These are phyloP conservation scores for Saturnispora serradocipensis DNA, from an alignment of 805 yeast genomes.

Conservation along the genomic window DNA sequence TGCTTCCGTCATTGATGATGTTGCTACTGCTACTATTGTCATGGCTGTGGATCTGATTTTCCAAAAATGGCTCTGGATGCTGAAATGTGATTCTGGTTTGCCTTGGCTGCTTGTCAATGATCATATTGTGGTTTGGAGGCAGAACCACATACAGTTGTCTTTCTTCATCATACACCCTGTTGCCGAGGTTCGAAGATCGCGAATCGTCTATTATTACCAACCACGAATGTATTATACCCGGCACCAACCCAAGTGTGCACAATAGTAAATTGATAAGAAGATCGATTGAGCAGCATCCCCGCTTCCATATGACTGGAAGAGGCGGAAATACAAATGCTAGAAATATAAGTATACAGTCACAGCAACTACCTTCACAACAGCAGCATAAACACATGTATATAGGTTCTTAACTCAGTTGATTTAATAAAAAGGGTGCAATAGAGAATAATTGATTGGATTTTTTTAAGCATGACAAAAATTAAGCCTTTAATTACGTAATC, in stretches of 20 bases:
- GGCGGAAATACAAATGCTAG: slow-evolving; percentile 72
- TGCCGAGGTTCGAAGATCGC: slow-evolving; percentile 4
- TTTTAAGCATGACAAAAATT: background rate
- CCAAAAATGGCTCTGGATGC: slow-evolving; percentile 28
- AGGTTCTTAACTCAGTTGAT: background rate
- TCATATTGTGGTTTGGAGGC: slow-evolving; percentile 14
- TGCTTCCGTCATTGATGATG: slow-evolving; percentile 12
- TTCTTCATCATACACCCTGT: slow-evolving; percentile 19
- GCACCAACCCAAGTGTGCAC: slow-evolving; percentile 55
- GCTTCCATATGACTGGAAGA: slow-evolving; percentile 62
- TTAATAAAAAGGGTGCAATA: background rate
- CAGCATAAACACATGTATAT: slow-evolving; percentile 19
- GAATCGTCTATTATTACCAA: slow-evolving; percentile 56
- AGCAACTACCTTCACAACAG: slow-evolving; percentile 28
- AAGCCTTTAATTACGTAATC: background rate
- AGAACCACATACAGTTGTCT: slow-evolving; percentile 22
- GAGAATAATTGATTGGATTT: background rate
- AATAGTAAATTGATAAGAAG: slow-evolving; percentile 55
- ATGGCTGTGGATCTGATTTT: slow-evolving; percentile 4
- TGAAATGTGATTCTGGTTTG: slow-evolving; percentile 19
- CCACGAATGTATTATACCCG: slow-evolving; percentile 62
- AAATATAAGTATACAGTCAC: slow-evolving; percentile 60
- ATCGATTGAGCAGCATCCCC: slow-evolving; percentile 68
- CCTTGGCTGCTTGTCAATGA: slow-evolving; percentile 21
- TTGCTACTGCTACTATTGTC: background rate